Conservation (phyloP, 2,329 filamentous ascomycete genomes). For the Fusarium xylarioides region DNA sequence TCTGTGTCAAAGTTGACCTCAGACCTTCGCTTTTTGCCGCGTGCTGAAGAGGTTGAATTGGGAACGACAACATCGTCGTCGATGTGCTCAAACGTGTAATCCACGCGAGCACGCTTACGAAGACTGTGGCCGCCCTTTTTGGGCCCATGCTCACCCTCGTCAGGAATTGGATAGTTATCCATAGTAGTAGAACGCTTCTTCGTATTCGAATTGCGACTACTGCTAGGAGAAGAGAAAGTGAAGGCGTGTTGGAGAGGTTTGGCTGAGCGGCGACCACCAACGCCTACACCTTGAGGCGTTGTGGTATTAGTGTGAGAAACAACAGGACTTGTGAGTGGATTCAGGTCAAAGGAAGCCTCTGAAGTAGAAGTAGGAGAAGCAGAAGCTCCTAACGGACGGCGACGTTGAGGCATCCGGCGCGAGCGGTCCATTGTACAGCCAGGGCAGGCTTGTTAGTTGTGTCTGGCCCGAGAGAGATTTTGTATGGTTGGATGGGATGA, state of each 20-base stretch:
- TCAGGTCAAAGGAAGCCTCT: conserved; percentile 46
- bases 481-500: conserved; percentile 15
- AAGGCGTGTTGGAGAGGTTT: conserved; percentile 50
- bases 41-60: conserved; percentile 47
- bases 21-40: conserved; percentile 51
- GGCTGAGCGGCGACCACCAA: conserved; percentile 46
- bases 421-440: conserved; percentile 51
- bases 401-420: conserved; percentile 49
- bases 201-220: conserved; percentile 42
- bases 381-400: conserved; percentile 46
- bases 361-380: conserved; percentile 48
- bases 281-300: conserved; percentile 44
- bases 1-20: conserved; percentile 49
- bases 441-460: conserved; percentile 30
- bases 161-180: conserved; percentile 51
- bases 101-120: conserved; percentile 64
- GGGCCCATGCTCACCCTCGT: conserved; percentile 60
- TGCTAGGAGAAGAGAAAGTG: conserved; percentile 49
- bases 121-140: conserved; percentile 68
- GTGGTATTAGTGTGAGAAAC: conserved; percentile 46
- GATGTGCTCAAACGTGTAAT: conserved; percentile 65
- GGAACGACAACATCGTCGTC: conserved; percentile 56
- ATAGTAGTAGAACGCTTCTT: conserved; percentile 57
- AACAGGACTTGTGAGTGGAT: conserved; percentile 45
- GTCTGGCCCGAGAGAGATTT: not conserved